A percentile compares a stretch with the other conserved stretches of the same genome.
Evolutionary conservation across 2,329 filamentous ascomycete genomes (phyloP).

Genomic region (Penicillium crustosum): DNA sequence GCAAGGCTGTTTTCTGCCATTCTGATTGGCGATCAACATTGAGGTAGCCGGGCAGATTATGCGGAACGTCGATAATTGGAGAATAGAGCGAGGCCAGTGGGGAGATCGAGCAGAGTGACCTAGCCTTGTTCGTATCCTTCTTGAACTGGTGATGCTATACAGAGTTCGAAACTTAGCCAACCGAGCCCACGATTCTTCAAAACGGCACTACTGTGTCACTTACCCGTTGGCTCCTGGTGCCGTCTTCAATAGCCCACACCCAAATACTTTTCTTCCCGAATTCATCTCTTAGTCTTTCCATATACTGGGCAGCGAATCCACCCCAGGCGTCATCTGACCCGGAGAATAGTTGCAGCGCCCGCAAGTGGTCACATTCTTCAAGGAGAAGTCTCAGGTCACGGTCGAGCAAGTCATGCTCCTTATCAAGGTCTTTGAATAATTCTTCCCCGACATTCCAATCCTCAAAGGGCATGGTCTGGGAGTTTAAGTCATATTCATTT

Average conservation of each 20-base stretch:
- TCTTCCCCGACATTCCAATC: conserved; percentile 72
- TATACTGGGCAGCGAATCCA: conserved; percentile 70
- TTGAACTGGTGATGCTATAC: conserved; percentile 58
- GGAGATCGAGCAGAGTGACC: conserved; percentile 67
- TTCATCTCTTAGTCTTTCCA: conserved; percentile 81
- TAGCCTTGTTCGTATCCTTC: conserved; percentile 71
- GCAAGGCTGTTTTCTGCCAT: conserved; percentile 79
- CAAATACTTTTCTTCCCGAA: conserved; percentile 84
- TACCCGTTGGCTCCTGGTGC: conserved; percentile 56
- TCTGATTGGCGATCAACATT: conserved; percentile 61
- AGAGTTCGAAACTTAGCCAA: conserved; percentile 40
- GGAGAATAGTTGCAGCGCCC: conserved; percentile 77
- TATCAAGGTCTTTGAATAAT: conserved; percentile 70
- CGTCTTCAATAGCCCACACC: conserved; percentile 79
- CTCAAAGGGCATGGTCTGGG: conserved; percentile 77
- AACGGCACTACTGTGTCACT: conserved; percentile 21
- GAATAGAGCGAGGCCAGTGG: conserved; percentile 74
- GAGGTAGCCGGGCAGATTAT: conserved; percentile 57
- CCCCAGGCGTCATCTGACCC: conserved; percentile 77
- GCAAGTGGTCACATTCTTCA: conserved; percentile 90
- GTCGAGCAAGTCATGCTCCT: conserved; percentile 82
- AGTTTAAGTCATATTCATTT: conserved; percentile 82
- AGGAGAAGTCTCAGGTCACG: conserved; percentile 84
- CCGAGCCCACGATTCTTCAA: neutral
- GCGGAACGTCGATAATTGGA: conserved; percentile 67